Evolutionary conservation across 2,329 filamentous ascomycete genomes (phyloP).

Genomic region (Hypoxylon sp.): DNA sequence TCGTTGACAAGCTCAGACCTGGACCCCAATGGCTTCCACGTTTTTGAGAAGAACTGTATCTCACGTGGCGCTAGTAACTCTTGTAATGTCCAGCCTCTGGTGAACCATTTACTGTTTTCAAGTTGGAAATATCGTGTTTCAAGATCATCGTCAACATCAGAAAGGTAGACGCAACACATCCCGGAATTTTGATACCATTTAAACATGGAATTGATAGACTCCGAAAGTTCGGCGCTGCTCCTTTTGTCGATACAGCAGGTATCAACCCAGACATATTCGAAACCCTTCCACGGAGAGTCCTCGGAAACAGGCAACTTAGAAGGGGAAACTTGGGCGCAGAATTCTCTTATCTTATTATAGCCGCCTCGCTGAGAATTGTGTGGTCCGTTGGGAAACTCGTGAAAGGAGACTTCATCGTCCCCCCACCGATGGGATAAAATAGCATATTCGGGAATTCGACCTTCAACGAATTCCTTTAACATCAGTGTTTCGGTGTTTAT

Average conservation of each 20-base stretch:
- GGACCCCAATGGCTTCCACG: neutral
- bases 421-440: conserved; percentile 9
- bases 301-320: neutral
- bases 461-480: neutral
- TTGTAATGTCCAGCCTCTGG: conserved; percentile 3
- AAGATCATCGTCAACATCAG: neutral
- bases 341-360: neutral
- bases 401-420: neutral
- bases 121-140: neutral
- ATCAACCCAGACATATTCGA: neutral
- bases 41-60: conserved; percentile 1
- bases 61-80: neutral
- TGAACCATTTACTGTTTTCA: neutral
- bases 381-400: neutral
- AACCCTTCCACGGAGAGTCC: neutral
- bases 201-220: conserved; percentile 14
- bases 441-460: neutral
- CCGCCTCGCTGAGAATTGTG: neutral
- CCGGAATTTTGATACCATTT: neutral
- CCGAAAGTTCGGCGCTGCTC: neutral
- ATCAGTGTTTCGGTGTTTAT: neutral
- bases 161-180: neutral
- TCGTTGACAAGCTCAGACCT: neutral
- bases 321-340: neutral
- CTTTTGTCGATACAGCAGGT: conserved; percentile 5